Base-by-base conservation (phyloP, 2,329 filamentous ascomycete genomes). In the Sporothrix phasma region DNA sequence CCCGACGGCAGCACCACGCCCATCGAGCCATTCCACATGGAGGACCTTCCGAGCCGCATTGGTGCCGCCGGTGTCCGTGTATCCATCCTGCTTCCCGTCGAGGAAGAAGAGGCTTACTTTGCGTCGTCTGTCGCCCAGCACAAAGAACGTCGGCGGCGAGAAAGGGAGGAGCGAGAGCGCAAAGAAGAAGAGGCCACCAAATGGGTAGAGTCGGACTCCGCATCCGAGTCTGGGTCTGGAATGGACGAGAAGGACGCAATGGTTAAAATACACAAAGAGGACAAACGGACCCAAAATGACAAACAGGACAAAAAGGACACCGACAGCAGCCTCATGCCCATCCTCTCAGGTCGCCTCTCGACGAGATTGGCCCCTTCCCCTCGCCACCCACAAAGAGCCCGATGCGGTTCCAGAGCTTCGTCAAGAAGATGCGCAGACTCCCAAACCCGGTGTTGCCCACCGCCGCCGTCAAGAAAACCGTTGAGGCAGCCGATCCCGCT, bases 11-110 rank as follows among this genome's bases (percentile, higher is more conserved):
- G 70, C 60, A 73, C 74, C 15, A 79, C 77, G 2, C 77, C 79
- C 0, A 71, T 77, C 5, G 81, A 81, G 62, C 77, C 80, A 3
- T 81, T 83, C 64, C 76, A 80, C 66, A 74, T 82, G 7, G 76
- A 83, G 39, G 76, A 78, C 39, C 70, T 82, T 15, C 73, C 78
- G n/a, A 72, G 72, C 34, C 73, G 76, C 41, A 77, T 79, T 59
- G 75, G 75, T 54, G 76, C 76, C 4, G 72, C 75, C n/a, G 73
- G 74, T 29, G 70, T 73, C n/a, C 70, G 70, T 13, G 64, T 73
- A 6, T 70, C 71, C 2, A 66, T 71, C 2, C 68, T 72, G 8
- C 69, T 72, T 5, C 70, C 70, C 10, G 67, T 69, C 24, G 71
- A 71, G 10, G 72, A 74, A 31, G 71, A 69, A 47, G 67, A 69